Conservation (phyloP, 352 stramenopile genomes). For the Phytophthora fragariaefolia region DNA sequence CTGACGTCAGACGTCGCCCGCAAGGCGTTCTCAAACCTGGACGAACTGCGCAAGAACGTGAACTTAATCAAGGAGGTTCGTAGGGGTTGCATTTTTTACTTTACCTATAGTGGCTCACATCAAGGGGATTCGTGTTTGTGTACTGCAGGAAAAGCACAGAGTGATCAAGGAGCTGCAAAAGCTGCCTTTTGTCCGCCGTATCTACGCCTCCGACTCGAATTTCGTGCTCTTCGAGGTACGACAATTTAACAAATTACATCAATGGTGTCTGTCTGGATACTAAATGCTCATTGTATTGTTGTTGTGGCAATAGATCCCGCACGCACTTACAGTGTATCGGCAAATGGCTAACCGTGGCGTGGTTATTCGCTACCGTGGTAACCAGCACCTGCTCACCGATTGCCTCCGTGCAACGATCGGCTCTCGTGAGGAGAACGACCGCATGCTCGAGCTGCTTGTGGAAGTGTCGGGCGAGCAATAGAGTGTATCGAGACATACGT, state of each 20-base stretch:
- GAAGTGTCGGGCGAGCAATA: slow-evolving; percentile 69
- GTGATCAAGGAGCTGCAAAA: slow-evolving; percentile 86
- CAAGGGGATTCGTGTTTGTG: slow-evolving; percentile 30
- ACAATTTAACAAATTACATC: too few species aligned
- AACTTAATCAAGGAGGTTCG: slow-evolving; percentile 68
- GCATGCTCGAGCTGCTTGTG: slow-evolving; percentile 90
- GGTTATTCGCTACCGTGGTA: slow-evolving; percentile 97
- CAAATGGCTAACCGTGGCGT: slow-evolving; percentile 93
- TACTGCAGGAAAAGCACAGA: slow-evolving; percentile 72
- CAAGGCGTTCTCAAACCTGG: slow-evolving; percentile 68
- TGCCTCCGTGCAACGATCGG: slow-evolving; percentile 97
- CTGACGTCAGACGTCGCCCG: slow-evolving; percentile 90
- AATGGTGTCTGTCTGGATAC: too few species aligned
- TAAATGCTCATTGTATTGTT: not conserved
- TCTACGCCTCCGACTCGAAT: slow-evolving; percentile 97
- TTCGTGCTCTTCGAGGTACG: slow-evolving; percentile 97
- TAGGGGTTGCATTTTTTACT: slow-evolving; percentile 1
- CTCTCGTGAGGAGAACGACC: slow-evolving; percentile 92
- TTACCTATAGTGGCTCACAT: not conserved
- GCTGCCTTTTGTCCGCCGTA: slow-evolving; percentile 92
- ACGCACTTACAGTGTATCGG: slow-evolving; percentile 95
- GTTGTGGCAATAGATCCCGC: slow-evolving; percentile 64
- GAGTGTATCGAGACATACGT: not conserved
- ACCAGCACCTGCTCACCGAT: slow-evolving; percentile 95
- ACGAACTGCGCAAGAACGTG: slow-evolving; percentile 68